Percentiles rank a stretch among this genome's conserved stretches.
Conservation (phyloP, 345 rosid species). For the Populus alba region DNA sequence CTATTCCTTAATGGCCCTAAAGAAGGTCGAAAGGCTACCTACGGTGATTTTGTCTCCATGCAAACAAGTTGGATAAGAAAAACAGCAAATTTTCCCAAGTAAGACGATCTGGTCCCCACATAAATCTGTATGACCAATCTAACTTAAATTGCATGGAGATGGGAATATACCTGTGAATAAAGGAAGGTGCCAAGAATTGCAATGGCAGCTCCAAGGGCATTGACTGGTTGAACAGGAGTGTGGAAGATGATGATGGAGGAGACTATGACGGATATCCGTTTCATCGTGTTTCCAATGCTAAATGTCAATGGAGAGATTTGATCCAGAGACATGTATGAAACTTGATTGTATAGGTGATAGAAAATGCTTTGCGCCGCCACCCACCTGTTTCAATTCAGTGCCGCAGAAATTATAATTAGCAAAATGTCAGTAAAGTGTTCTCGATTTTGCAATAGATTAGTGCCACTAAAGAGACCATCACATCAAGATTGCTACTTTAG, state of each 20-base stretch:
- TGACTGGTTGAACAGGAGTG: slow-evolving; percentile 91
- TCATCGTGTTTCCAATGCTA: slow-evolving; percentile 96
- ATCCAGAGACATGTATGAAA: slow-evolving; percentile 97
- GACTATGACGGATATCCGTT: slow-evolving; percentile 92
- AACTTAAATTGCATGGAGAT: neutral
- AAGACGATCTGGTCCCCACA: slow-evolving; percentile 13
- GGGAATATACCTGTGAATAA: slow-evolving; percentile 79
- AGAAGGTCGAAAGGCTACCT: slow-evolving; percentile 14
- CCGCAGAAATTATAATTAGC: slow-evolving; percentile 9
- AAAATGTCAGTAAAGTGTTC: no score
- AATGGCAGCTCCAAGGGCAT: slow-evolving; percentile 94
- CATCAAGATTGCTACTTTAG: neutral
- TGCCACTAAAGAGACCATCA: slow-evolving; percentile 1
- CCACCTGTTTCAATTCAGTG: slow-evolving; percentile 62
- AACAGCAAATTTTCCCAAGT: slow-evolving; percentile 3
- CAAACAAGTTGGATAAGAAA: slow-evolving; percentile 20
- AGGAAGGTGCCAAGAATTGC: slow-evolving; percentile 95
- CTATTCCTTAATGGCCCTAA: neutral
- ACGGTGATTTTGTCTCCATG: slow-evolving; percentile 15
- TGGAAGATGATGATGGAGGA: slow-evolving; percentile 96
- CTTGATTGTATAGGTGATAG: slow-evolving; percentile 97
- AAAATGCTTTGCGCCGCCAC: slow-evolving; percentile 92
- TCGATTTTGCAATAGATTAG: neutral
- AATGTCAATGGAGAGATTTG: slow-evolving; percentile 94
- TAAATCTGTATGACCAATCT: neutral